Evolutionary conservation across 2,329 filamentous ascomycete genomes (phyloP).

Genomic region (Dryadomyces quercivorus): DNA sequence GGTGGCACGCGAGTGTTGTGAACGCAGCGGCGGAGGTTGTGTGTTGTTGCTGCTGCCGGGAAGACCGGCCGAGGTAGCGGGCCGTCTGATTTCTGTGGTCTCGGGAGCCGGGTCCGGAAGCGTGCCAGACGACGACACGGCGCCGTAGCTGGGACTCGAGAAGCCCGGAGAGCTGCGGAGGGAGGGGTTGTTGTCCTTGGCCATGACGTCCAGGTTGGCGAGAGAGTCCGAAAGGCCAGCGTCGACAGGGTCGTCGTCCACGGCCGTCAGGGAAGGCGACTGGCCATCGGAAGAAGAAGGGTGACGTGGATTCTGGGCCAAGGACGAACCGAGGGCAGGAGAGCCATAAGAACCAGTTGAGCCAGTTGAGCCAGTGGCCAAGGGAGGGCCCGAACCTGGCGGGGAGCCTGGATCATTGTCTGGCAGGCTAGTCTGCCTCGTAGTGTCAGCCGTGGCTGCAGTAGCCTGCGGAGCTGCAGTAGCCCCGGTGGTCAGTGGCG

Average conservation of each 20-base stretch:
- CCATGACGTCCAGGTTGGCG: not conserved
- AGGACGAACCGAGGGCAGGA: not conserved
- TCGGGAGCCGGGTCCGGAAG: not conserved
- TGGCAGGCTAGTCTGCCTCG: not conserved
- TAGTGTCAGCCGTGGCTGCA: not conserved
- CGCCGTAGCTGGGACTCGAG: conserved; percentile 21
- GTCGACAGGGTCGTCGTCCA: not conserved
- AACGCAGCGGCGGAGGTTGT: conserved; percentile 7
- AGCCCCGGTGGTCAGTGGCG: not conserved
- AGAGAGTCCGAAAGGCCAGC: not conserved
- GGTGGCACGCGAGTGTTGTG: conserved; percentile 7
- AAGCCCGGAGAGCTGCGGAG: conserved; percentile 21
- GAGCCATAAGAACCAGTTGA: too few species aligned
- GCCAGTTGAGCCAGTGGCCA: too few species aligned
- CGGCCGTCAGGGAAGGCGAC: not conserved
- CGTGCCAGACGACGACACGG: conserved; percentile 10
- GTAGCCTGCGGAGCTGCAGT: not conserved
- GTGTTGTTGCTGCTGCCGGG: not conserved
- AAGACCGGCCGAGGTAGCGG: not conserved
- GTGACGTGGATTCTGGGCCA: not conserved
- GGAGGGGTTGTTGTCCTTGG: conserved; percentile 3
- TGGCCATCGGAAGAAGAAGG: conserved; percentile 3
- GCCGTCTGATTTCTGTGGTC: not conserved
- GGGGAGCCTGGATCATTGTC: not conserved
- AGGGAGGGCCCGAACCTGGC: not conserved